Evolutionary conservation across 2,329 filamentous ascomycete genomes (phyloP).

Genomic region (Rhexocercosporidium sp.): DNA sequence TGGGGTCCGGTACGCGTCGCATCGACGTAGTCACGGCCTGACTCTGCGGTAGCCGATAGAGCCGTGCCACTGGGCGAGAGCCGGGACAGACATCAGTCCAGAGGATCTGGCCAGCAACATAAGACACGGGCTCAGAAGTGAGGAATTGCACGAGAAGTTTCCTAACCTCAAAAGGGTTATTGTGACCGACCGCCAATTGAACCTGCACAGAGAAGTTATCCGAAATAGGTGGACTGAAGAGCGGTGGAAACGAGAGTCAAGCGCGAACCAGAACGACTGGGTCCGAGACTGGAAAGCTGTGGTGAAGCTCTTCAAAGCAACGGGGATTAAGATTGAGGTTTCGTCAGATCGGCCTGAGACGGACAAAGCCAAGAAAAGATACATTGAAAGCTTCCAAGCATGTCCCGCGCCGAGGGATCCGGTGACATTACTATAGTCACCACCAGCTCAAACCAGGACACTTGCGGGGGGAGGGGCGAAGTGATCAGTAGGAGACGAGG

Average conservation of each 20-base stretch:
- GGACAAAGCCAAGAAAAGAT: background rate
- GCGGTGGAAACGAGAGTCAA: too few species aligned
- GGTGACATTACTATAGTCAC: background rate
- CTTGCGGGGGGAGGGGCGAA: background rate
- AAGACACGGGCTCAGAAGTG: constrained; percentile 4
- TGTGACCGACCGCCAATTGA: background rate
- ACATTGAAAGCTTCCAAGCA: background rate
- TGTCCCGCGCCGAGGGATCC: background rate
- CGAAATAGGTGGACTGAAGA: background rate
- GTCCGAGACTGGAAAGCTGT: background rate
- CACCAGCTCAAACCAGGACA: background rate
- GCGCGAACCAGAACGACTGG: background rate
- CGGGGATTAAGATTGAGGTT: background rate
- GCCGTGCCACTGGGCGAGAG: too few species aligned
- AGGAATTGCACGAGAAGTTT: constrained; percentile 5
- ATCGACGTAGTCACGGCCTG: too few species aligned
- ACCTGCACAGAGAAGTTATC: background rate
- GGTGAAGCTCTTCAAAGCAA: background rate
- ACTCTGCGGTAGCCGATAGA: too few species aligned
- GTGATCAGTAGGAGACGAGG: background rate
- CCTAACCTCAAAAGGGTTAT: background rate
- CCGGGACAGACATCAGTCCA: constrained; percentile 4
- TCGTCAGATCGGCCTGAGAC: background rate
- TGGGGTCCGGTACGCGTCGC: too few species aligned
- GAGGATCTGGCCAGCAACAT: background rate